Evolutionary conservation across 305 asterid species (phyloP).

Genomic region (Ilex paraguariensis): DNA sequence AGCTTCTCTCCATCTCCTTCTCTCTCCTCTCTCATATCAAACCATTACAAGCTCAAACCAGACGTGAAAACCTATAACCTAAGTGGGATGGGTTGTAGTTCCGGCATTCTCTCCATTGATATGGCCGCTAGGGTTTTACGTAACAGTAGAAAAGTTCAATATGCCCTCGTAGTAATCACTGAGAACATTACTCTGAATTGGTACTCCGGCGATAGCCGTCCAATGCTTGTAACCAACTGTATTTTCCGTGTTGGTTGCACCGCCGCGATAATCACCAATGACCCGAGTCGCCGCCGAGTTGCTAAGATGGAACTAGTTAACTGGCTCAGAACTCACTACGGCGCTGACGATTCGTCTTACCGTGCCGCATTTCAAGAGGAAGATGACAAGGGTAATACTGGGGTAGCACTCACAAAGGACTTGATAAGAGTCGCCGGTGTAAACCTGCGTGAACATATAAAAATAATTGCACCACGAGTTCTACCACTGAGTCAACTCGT

Average conservation of each 20-base stretch:
- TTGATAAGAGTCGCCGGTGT: slow-evolving; percentile 45
- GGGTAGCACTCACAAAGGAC: slow-evolving; percentile 52
- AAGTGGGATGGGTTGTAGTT: slow-evolving; percentile 75
- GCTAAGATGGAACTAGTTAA: slow-evolving; percentile 50
- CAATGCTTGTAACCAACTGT: slow-evolving; percentile 69
- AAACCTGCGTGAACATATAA: slow-evolving; percentile 38
- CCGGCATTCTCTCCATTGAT: slow-evolving; percentile 56
- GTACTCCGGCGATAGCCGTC: slow-evolving; percentile 53
- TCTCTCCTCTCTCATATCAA: slow-evolving; percentile 43
- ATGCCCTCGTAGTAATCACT: slow-evolving; percentile 49
- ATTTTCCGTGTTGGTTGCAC: slow-evolving; percentile 66
- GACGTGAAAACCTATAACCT: slow-evolving; percentile 63
- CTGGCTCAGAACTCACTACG: slow-evolving; percentile 65
- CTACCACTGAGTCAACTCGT: slow-evolving; percentile 49
- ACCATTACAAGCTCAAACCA: slow-evolving; percentile 40
- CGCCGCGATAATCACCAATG: slow-evolving; percentile 44
- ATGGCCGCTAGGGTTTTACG: slow-evolving; percentile 47
- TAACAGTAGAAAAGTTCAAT: slow-evolving; percentile 29
- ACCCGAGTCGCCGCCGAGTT: slow-evolving; percentile 25
- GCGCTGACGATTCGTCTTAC: slow-evolving; percentile 48
- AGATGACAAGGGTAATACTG: slow-evolving; percentile 49
- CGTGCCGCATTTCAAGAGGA: slow-evolving; percentile 58
- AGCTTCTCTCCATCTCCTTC: slow-evolving; percentile 61
- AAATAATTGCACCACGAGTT: slow-evolving; percentile 45
- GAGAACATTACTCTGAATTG: slow-evolving; percentile 59